A percentile compares a stretch with the other conserved stretches of the same genome.
phyloP scores from a whole-genome alignment of 1,284 basidiomycete genomes.

The Cerioporus squamosus region DNA sequence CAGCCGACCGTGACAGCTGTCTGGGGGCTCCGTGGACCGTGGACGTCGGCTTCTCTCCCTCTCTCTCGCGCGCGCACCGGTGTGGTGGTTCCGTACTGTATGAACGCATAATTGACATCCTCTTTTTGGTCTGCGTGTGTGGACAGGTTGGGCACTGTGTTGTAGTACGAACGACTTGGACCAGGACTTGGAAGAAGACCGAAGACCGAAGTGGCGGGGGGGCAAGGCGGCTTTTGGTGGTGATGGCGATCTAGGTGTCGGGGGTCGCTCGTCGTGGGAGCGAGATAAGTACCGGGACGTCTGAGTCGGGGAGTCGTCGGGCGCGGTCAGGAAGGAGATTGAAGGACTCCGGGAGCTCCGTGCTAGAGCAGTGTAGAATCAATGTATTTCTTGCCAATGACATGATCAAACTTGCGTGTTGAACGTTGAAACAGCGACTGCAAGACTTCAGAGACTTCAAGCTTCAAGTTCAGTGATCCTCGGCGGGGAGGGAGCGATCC shows the following conservation, averaged over 20 bases:
- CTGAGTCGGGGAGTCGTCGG: too few relatives aligned
- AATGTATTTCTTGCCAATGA: neutral
- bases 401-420: neutral
- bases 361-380: conserved; percentile 14
- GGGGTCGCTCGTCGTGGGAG: conserved; percentile 13
- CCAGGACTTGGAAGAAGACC: neutral
- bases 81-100: conserved; percentile 17
- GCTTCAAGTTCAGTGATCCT: too few relatives aligned
- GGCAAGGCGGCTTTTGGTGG: neutral
- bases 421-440: neutral
- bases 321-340: too few relatives aligned
- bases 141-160: conserved; percentile 24
- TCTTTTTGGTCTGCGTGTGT: conserved; percentile 8
- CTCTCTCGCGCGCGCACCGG: neutral
- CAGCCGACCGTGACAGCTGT: conserved; percentile 19
- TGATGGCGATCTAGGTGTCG: conserved; percentile 19
- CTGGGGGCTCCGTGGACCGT: conserved; percentile 19
- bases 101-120: conserved; percentile 24
- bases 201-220: neutral
- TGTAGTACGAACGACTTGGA: conserved; percentile 10
- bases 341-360: too few relatives aligned
- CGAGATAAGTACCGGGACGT: neutral
- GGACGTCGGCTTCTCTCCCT: neutral
- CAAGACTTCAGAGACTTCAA: too few relatives aligned
- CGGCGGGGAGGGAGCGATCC: too few relatives aligned